Percentiles rank a stretch among this genome's conserved stretches.
phyloP scores from a whole-genome alignment of 345 rosid species.

The Brassica incana region DNA sequence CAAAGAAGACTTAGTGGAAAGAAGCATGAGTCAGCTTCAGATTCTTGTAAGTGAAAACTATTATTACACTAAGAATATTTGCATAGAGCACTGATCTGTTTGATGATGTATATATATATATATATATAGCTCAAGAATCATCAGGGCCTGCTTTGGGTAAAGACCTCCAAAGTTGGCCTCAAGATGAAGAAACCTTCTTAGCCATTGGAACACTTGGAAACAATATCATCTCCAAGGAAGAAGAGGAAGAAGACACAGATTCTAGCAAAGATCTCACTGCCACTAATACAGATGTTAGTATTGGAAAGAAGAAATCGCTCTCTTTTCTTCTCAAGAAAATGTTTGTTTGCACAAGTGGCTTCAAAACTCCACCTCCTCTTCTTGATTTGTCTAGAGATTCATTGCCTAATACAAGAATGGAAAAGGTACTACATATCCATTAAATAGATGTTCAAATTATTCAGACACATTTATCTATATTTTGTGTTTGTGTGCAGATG shows the following conservation, averaged over 20 bases:
- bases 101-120: slow-evolving; percentile 23
- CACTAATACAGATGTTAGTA: slow-evolving; percentile 24
- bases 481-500: slow-evolving; percentile 41
- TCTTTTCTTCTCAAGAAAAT: slow-evolving; percentile 69
- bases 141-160: slow-evolving; percentile 42
- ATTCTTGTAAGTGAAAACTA: slow-evolving; percentile 42
- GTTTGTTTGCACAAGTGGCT: slow-evolving; percentile 62
- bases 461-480: background rate
- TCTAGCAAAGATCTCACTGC: slow-evolving; percentile 32
- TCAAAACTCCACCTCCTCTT: slow-evolving; percentile 49
- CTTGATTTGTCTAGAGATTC: slow-evolving; percentile 48
- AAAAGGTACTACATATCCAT: slow-evolving; percentile 53
- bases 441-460: slow-evolving; percentile 7
- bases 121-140: slow-evolving; percentile 33
- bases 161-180: slow-evolving; percentile 69
- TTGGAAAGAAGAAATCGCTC: slow-evolving; percentile 49
- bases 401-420: slow-evolving; percentile 57
- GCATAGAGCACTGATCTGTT: slow-evolving; percentile 20
- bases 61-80: background rate
- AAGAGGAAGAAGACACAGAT: slow-evolving; percentile 15
- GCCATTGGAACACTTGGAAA: slow-evolving; percentile 87
- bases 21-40: slow-evolving; percentile 32
- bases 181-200: slow-evolving; percentile 49
- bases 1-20: slow-evolving; percentile 56
- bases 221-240: slow-evolving; percentile 38